Evolutionary conservation across 2,329 filamentous ascomycete species (phyloP).

Genomic region (Pezicula radicicola): DNA sequence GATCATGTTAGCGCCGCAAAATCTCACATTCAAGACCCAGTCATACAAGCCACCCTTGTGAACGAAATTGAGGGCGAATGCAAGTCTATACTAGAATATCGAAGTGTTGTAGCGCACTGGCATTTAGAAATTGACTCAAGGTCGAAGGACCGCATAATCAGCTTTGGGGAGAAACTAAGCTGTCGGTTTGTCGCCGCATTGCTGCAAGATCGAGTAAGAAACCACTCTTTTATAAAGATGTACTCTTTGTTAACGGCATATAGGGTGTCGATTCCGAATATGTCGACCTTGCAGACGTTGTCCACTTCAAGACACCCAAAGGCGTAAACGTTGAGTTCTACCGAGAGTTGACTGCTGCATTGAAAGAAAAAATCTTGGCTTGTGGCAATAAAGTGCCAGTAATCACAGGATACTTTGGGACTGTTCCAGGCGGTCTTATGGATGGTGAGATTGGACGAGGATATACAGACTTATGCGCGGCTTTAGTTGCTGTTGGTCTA

Average conservation of each 20-base stretch:
- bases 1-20: slow-evolving; percentile 78
- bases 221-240: background rate
- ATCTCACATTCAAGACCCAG: slow-evolving; percentile 53
- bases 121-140: slow-evolving; percentile 74
- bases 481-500: slow-evolving; percentile 86
- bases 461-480: slow-evolving; percentile 95
- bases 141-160: slow-evolving; percentile 84
- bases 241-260: slow-evolving; percentile 3
- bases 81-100: slow-evolving; percentile 72
- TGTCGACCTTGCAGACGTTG: slow-evolving; percentile 80
- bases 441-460: slow-evolving; percentile 87
- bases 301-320: slow-evolving; percentile 61
- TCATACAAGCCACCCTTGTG: slow-evolving; percentile 56
- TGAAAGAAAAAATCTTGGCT: slow-evolving; percentile 61
- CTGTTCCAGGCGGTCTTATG: slow-evolving; percentile 85
- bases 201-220: slow-evolving; percentile 65
- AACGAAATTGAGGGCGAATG: slow-evolving; percentile 75
- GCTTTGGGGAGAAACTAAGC: slow-evolving; percentile 93
- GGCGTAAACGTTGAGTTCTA: slow-evolving; percentile 70
- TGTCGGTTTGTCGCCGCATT: slow-evolving; percentile 88
- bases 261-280: slow-evolving; percentile 81
- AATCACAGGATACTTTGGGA: slow-evolving; percentile 92
- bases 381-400: slow-evolving; percentile 71
- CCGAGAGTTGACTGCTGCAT: slow-evolving; percentile 55
- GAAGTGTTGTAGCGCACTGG: slow-evolving; percentile 61